Percentiles rank a stretch among this genome's conserved stretches.
Evolutionary conservation across 2,329 filamentous ascomycete species (phyloP).

Genomic region (Thielaviopsis populi): DNA sequence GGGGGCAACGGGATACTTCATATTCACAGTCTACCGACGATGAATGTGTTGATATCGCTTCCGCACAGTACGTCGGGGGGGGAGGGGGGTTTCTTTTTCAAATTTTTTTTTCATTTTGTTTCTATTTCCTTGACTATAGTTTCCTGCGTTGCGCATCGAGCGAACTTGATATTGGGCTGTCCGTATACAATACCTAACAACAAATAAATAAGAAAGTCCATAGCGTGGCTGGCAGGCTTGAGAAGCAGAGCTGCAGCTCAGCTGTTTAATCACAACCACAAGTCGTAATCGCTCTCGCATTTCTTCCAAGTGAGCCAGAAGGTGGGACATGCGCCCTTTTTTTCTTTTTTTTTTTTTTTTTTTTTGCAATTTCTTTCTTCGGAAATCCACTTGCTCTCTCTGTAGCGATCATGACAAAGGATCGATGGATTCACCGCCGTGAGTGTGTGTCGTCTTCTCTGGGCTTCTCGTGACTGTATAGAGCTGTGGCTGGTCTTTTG

Average conservation of each 20-base stretch:
- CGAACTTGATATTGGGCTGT: not conserved
- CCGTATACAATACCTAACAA: not conserved
- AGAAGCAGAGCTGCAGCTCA: not conserved
- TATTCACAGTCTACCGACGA: too few relatives aligned
- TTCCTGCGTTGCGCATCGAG: not conserved
- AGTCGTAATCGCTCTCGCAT: too few relatives aligned
- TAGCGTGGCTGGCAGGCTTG: not conserved
- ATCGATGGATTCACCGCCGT: not conserved
- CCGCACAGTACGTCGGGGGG: not conserved
- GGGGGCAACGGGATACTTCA: too few relatives aligned
- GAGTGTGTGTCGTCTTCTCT: too few relatives aligned
- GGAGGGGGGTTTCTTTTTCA: too few relatives aligned
- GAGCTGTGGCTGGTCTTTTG: not conserved
- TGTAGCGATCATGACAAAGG: not conserved
- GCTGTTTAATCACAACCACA: too few relatives aligned
- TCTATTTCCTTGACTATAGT: constrained; percentile 8
- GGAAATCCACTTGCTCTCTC: not conserved
- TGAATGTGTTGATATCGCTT: not conserved
- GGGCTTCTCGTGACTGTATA: too few relatives aligned
- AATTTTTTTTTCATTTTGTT: not conserved
- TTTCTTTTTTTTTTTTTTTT: not conserved
- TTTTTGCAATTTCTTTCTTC: not conserved
- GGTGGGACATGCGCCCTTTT: too few relatives aligned
- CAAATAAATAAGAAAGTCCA: constrained; percentile 1
- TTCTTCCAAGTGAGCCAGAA: too few relatives aligned